Percentiles rank a stretch among this genome's conserved stretches.
These are phyloP conservation scores for Ophiostoma australiae DNA, from an alignment of 2,329 filamentous ascomycete species.

Conservation along the genomic window DNA sequence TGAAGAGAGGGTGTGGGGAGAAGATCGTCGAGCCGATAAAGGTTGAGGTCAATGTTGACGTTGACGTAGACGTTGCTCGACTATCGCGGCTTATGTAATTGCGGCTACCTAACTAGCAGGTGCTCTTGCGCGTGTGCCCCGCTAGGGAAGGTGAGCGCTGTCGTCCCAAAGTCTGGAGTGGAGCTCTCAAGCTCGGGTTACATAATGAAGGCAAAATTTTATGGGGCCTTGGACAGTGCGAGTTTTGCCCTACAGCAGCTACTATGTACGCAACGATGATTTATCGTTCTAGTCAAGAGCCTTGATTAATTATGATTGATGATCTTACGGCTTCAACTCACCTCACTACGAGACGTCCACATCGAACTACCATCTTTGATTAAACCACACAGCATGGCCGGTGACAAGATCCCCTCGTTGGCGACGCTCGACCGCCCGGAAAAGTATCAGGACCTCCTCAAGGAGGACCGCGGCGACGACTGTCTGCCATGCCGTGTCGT, in stretches of 20 bases:
- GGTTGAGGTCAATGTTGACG: not conserved
- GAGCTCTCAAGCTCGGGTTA: not conserved
- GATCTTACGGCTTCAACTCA: not conserved
- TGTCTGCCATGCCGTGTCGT: slow-evolving; percentile 67
- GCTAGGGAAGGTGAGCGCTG: slow-evolving; percentile 1
- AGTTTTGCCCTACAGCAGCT: not conserved
- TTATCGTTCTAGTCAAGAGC: not conserved
- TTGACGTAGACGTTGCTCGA: not conserved
- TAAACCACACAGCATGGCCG: slow-evolving; percentile 37
- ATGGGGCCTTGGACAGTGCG: slow-evolving; percentile 4
- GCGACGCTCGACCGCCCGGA: slow-evolving; percentile 56
- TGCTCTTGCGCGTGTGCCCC: slow-evolving; percentile 5
- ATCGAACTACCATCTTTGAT: not conserved
- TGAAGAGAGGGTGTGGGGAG: not conserved
- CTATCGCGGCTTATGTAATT: slow-evolving; percentile 9
- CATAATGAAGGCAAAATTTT: not conserved
- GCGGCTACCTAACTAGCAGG: slow-evolving; percentile 8
- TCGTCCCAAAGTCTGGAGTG: not conserved
- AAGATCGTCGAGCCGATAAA: slow-evolving; percentile 1
- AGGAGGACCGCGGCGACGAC: slow-evolving; percentile 56
- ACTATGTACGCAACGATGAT: not conserved
- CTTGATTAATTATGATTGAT: not conserved
- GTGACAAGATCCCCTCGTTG: slow-evolving; percentile 47
- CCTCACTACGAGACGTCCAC: not conserved
- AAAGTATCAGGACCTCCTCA: slow-evolving; percentile 54